A percentile compares a stretch with the other conserved stretches of the same genome.
Conservation (phyloP, 257 asterid genomes). For the Solanum virginianum region DNA sequence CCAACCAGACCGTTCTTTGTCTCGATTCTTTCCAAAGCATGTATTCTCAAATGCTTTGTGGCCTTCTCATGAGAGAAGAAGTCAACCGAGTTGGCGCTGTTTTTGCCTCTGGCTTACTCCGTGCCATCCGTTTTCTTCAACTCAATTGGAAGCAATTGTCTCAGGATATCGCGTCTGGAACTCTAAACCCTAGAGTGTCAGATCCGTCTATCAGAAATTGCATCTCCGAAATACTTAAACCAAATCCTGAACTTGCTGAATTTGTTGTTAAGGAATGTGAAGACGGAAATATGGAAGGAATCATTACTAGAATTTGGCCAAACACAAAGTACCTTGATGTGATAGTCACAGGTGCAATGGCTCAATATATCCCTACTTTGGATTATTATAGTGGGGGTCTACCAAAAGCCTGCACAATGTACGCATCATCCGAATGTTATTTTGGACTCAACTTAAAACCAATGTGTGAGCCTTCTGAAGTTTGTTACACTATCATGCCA, state of each 20-base stretch:
- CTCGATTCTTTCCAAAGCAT: constrained; percentile 67
- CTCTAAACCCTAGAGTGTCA: constrained; percentile 30
- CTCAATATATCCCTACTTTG: constrained; percentile 69
- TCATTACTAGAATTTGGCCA: constrained; percentile 74
- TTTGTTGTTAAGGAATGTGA: constrained; percentile 40
- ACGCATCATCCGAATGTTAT: constrained; percentile 81
- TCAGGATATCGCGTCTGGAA: constrained; percentile 45
- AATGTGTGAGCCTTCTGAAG: constrained; percentile 46
- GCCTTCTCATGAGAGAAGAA: constrained; percentile 51
- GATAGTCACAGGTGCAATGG: constrained; percentile 87
- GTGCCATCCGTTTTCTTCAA: constrained; percentile 63
- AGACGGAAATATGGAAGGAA: constrained; percentile 56
- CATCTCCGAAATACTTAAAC: constrained; percentile 26
- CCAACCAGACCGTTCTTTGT: constrained; percentile 66
- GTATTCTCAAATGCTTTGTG: constrained; percentile 82
- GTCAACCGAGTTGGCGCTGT: constrained; percentile 79
- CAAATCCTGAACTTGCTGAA: constrained; percentile 35
- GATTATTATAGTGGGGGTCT: constrained; percentile 70
- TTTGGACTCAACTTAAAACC: constrained; percentile 70
- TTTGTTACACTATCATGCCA: constrained; percentile 76
- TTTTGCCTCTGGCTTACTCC: constrained; percentile 76
- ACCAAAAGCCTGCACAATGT: constrained; percentile 69
- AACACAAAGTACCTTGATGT: constrained; percentile 65
- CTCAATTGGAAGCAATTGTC: constrained; percentile 54
- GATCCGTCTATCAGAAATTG: constrained; percentile 22